Conservation (phyloP, 192 early-diverging fungal genomes). For the Piromyces sp. region DNA sequence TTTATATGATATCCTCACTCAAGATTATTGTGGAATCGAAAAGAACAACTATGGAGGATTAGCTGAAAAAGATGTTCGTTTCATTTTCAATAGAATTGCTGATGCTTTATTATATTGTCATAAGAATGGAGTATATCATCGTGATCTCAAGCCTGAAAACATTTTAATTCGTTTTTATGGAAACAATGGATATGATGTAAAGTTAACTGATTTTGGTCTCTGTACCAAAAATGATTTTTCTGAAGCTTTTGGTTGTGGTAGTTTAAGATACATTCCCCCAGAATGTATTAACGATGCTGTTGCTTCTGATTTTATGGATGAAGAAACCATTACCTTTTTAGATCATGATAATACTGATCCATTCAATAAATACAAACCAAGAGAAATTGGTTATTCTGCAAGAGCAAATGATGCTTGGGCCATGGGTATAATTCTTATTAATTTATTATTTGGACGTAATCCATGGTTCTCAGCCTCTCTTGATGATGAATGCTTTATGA, state of each 20-base stretch:
- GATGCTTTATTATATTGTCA: slow-evolving; percentile 65
- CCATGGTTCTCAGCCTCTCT: slow-evolving; percentile 27
- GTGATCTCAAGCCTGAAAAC: slow-evolving; percentile 82
- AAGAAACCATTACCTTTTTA: not conserved
- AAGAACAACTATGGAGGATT: not conserved
- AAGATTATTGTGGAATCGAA: not conserved
- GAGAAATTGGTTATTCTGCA: slow-evolving; percentile 33
- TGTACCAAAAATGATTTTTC: slow-evolving; percentile 40
- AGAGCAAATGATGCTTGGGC: slow-evolving; percentile 78
- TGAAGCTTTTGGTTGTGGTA: slow-evolving; percentile 71
- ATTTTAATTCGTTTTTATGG: not conserved
- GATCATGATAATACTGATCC: not conserved
- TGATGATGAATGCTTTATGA: not conserved
- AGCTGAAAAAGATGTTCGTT: not conserved
- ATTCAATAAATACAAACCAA: not conserved
- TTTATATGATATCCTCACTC: not conserved
- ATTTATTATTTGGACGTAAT: slow-evolving; percentile 68
- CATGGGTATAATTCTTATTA: slow-evolving; percentile 74
- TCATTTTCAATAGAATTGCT: slow-evolving; percentile 32
- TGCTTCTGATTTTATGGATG: not conserved
- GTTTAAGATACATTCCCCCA: slow-evolving; percentile 75
- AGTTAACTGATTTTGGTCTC: not conserved
- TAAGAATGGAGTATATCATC: slow-evolving; percentile 62
- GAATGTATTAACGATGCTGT: slow-evolving; percentile 14
- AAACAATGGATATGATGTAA: not conserved